phyloP scores from a whole-genome alignment of 192 early-diverging fungal genomes.

The Coemansia sp. region DNA sequence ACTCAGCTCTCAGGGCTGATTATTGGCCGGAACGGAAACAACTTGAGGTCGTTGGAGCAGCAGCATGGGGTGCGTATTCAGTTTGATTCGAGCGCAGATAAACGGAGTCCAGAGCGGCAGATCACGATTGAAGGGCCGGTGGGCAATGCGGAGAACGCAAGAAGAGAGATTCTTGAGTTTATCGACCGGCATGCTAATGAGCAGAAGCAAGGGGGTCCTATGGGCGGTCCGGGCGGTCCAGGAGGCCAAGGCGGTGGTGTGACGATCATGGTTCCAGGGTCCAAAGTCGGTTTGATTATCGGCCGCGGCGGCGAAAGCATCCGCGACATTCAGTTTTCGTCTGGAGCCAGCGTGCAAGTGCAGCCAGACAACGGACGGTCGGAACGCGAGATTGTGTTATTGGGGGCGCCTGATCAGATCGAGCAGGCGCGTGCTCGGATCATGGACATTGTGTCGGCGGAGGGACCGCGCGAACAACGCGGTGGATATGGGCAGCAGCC shows the following conservation, averaged over 20 bases:
- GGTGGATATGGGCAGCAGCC: neutral
- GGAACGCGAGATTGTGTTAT: constrained; percentile 64
- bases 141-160: constrained; percentile 18
- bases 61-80: constrained; percentile 71
- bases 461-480: constrained; percentile 5
- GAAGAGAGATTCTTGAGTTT: constrained; percentile 40
- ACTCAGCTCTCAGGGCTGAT: constrained; percentile 72
- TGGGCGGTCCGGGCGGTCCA: too few species aligned
- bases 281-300: constrained; percentile 83
- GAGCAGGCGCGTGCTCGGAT: constrained; percentile 70
- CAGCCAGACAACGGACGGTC: constrained; percentile 56
- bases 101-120: constrained; percentile 30
- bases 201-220: constrained; percentile 10
- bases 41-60: constrained; percentile 74
- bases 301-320: constrained; percentile 77
- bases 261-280: constrained; percentile 61
- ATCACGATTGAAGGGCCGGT: constrained; percentile 40
- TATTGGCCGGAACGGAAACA: constrained; percentile 79
- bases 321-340: constrained; percentile 64
- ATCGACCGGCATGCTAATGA: constrained; percentile 13
- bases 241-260: neutral
- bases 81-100: constrained; percentile 56
- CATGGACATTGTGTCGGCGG: constrained; percentile 66
- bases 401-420: constrained; percentile 67
- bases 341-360: constrained; percentile 70